A percentile compares a stretch with the other conserved stretches of the same genome.
Evolutionary conservation across 495 filamentous ascomycete genomes (phyloP).

Genomic region (Neurospora africana): DNA sequence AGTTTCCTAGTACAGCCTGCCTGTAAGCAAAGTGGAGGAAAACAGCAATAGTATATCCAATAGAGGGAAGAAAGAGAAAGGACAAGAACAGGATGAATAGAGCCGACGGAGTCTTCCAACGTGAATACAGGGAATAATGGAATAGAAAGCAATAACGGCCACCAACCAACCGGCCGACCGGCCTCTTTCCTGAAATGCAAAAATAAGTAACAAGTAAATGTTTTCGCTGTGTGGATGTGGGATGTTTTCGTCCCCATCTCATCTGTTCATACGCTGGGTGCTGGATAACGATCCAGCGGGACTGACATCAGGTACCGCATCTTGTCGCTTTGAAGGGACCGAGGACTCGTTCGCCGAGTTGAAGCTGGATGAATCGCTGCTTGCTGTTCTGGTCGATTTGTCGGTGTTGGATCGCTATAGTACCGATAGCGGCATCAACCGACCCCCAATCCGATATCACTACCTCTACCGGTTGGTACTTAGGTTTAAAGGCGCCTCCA

Average conservation of each 20-base stretch:
- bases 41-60: not conserved
- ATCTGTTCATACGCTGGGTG: not conserved
- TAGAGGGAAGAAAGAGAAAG: too few relatives aligned
- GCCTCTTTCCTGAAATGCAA: not conserved
- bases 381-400: not conserved
- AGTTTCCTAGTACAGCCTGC: not conserved
- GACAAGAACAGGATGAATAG: too few relatives aligned
- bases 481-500: not conserved
- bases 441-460: not conserved
- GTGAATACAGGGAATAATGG: not conserved
- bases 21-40: not conserved
- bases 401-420: not conserved
- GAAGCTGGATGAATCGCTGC: not conserved
- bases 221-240: not conserved
- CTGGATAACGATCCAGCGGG: too few relatives aligned
- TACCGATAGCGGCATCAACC: not conserved
- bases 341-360: not conserved
- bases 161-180: not conserved
- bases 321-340: not conserved
- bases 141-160: not conserved
- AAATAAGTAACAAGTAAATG: not conserved
- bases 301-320: not conserved
- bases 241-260: not conserved
- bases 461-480: too few relatives aligned
- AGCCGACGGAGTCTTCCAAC: not conserved